Evolutionary conservation across 495 filamentous ascomycete species (phyloP), one percentile per base, ranked within the genome.

Genomic region (Penicillium nucicola): DNA sequence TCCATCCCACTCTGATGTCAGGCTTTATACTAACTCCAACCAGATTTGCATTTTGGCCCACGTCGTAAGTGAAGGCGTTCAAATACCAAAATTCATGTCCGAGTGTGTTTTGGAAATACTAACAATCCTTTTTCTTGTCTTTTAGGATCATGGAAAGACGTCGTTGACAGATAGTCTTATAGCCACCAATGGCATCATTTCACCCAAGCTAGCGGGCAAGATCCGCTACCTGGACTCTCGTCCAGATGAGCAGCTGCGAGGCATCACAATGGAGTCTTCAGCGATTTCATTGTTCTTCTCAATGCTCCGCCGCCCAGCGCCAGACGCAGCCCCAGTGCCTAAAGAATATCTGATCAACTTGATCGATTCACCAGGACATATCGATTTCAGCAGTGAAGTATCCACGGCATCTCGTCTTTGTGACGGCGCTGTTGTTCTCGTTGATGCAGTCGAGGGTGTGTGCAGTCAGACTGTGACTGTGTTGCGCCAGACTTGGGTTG

Each of bases 181-280:
- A 57, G 90, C 95, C 68, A 97, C 95, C 57, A 99, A 99, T 81
- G 93, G 93, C 76, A 97, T 99, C 72, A 97, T 99, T 60, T 97
- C 95, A 11, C 88, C 92, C 34, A 97, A 97, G 64, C 74, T 99
- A 55, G 93, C 93, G 55, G 93, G 93, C 64, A 96, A 97, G 75
- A 96, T 97, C 69, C 88, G 93, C 58, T 99, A 96, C 66, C 84
- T 99, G 22, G 93, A 99, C 69, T 96, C 92, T 15, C 82, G 93
- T 37, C 91, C 95, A 12, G 93, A 99, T 73, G 93, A 99, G 70
- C 93, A 99, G 73, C 81, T 90, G 8, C 87, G 93, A 37, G 95
- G 93, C 28, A 99, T 99, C 60, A 99, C 93, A 10, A 99, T 99
- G 93, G 93, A 99, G 68, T 97, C 95, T 0, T 97, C 92, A 13